A percentile compares a stretch with the other conserved stretches of the same genome.
Conservation (phyloP, 1,139 yeast species). For the Pichia terricola region DNA sequence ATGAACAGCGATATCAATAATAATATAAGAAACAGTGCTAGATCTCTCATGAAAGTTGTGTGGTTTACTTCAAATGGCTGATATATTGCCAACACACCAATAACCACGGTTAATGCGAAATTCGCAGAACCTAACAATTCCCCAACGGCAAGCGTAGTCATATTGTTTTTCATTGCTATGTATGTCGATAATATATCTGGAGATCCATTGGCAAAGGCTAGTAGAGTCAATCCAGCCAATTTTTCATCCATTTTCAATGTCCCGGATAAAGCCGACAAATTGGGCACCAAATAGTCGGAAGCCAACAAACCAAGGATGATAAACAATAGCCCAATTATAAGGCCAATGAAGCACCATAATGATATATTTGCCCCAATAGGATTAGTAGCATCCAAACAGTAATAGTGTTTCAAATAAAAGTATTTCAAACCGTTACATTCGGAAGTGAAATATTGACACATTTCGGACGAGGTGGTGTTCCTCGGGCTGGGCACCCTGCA, state of each 20-base stretch:
- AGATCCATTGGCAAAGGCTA: constrained; percentile 88
- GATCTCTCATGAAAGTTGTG: constrained; percentile 35
- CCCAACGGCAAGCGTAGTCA: constrained; percentile 74
- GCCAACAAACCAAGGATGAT: constrained; percentile 58
- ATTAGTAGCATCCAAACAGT: constrained; percentile 10
- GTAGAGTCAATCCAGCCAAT: constrained; percentile 75
- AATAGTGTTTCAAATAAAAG: constrained; percentile 14
- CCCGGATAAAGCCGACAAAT: constrained; percentile 52
- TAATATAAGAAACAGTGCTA: constrained; percentile 16
- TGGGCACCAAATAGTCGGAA: constrained; percentile 68
- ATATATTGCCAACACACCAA: constrained; percentile 65
- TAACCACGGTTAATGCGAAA: constrained; percentile 64
- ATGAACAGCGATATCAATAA: constrained; percentile 30
- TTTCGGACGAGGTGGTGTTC: constrained; percentile 1
- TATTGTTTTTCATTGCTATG: constrained; percentile 61
- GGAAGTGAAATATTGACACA: constrained; percentile 12
- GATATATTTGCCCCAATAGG: constrained; percentile 6
- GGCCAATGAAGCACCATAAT: constrained; percentile 3
- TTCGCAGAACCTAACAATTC: constrained; percentile 82
- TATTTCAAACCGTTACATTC: constrained; percentile 11
- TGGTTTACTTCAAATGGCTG: constrained; percentile 51
- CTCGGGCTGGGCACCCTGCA: no score
- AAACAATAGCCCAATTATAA: constrained; percentile 7
- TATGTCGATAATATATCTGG: constrained; percentile 85
- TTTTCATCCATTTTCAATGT: constrained; percentile 60